These are phyloP conservation scores for Trametes cingulata DNA, from an alignment of 768 basidiomycete species.

Conservation along the genomic window DNA sequence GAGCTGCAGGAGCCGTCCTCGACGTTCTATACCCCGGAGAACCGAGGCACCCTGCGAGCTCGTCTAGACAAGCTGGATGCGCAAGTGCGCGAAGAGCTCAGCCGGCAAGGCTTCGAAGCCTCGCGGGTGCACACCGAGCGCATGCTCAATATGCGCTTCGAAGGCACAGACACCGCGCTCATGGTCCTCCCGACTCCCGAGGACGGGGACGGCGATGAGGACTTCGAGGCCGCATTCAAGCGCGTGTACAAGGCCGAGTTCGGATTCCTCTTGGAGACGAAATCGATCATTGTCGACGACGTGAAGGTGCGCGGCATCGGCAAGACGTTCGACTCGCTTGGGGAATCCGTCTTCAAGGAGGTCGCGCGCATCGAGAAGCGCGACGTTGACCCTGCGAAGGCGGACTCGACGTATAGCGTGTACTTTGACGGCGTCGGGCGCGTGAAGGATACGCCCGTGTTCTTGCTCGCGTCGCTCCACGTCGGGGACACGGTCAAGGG, in stretches of 20 bases:
- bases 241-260: constrained; percentile 83
- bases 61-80: constrained; percentile 71
- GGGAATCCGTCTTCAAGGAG: constrained; percentile 78
- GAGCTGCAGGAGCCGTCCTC: constrained; percentile 92
- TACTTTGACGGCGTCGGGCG: constrained; percentile 85
- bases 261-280: constrained; percentile 87
- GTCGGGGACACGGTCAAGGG: constrained; percentile 76
- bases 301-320: constrained; percentile 91
- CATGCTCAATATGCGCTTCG: constrained; percentile 90
- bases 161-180: constrained; percentile 89
- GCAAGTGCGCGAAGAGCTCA: constrained; percentile 66
- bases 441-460: constrained; percentile 79
- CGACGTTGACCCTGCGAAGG: constrained; percentile 41
- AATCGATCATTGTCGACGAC: constrained; percentile 86
- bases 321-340: constrained; percentile 83
- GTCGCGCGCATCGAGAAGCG: constrained; percentile 52
- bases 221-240: constrained; percentile 81
- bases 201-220: constrained; percentile 58
- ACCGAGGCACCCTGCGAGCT: constrained; percentile 51
- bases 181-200: constrained; percentile 69
- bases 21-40: constrained; percentile 66
- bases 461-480: constrained; percentile 60
- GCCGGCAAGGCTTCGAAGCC: constrained; percentile 77
- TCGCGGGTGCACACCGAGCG: constrained; percentile 74
- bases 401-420: constrained; percentile 60